A percentile compares a stretch with the other conserved stretches of the same genome.
Evolutionary conservation across 2,329 filamentous ascomycete genomes (phyloP).

Genomic region (Fusarium compactum): DNA sequence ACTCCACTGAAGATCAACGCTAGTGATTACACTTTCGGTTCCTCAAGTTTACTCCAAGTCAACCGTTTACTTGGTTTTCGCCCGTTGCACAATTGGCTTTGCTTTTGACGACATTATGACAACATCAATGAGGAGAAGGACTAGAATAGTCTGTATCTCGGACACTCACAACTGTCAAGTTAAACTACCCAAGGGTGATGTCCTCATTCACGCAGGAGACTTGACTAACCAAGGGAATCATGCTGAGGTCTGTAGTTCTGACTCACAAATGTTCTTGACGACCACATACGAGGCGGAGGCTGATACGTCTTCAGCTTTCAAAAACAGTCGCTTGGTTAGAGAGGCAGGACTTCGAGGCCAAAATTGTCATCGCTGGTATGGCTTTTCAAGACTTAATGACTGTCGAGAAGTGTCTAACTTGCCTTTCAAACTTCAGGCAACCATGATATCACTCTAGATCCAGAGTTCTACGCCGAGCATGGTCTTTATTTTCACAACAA

Average conservation of each 20-base stretch:
- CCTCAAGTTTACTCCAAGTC: constrained; percentile 30
- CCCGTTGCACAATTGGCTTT: constrained; percentile 18
- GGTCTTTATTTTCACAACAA: constrained; percentile 68
- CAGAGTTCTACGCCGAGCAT: constrained; percentile 68
- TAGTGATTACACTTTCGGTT: constrained; percentile 36
- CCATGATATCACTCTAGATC: constrained; percentile 79
- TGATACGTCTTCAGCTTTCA: constrained; percentile 57
- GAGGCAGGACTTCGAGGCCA: constrained; percentile 74
- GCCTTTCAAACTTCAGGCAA: constrained; percentile 66
- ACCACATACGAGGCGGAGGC: background rate
- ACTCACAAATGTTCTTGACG: background rate
- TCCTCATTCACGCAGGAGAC: constrained; percentile 82
- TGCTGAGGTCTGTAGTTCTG: constrained; percentile 57
- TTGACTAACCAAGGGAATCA: constrained; percentile 78
- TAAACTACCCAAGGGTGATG: constrained; percentile 77
- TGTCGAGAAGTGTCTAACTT: constrained; percentile 18
- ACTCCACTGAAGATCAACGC: constrained; percentile 21
- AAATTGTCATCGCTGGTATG: constrained; percentile 76
- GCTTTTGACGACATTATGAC: constrained; percentile 31
- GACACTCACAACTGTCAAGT: constrained; percentile 78
- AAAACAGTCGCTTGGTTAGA: constrained; percentile 76
- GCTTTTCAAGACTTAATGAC: background rate
- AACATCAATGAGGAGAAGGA: constrained; percentile 54
- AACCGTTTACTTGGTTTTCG: constrained; percentile 26
- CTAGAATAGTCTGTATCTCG: constrained; percentile 79